Evolutionary conservation across 345 rosid species (phyloP), one percentile per base, ranked within the genome.

Genomic region (Camelina neglecta): DNA sequence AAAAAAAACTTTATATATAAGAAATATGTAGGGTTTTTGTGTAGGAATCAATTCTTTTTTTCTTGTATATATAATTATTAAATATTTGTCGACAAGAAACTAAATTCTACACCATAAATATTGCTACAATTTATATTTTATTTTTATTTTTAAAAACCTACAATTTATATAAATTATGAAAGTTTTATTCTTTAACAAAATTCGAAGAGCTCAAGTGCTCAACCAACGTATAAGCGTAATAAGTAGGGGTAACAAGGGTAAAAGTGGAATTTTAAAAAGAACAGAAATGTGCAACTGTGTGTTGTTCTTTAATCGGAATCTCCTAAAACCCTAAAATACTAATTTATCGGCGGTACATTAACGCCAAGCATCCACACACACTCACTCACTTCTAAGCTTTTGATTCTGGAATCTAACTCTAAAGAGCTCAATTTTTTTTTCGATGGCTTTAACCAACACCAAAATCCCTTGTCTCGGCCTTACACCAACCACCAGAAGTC

Each of bases 381-480:
- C 35, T 12, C 44, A 49, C 60, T 49, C 20, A 20, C 47, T 11
- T 66, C 8, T 39, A 39, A 48, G 78, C 60, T 26, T 39, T 72
- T 2, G 69, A 41, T 57, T 74, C 56, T 65, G 20, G 44, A 18
- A 54, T 67, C 63, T 48, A 26, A 26, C 0, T 26, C 29, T 26
- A 26, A 26, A 48, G 23, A 21, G 8, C 13, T 85, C 73, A 79
- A 61, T 13, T 73, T 13, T 73, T 76, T 76, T 81, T 71, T 72
- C 83, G 4, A 77, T 71, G 76, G 75, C 79, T 61, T 65, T 76
- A 29, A 9, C 67, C 29, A 67, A 67, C 74, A 69, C 60, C 44
- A 51, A 65, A 51, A 38, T 62, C 29, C 66, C 60, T 16, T 69
- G 0, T 53, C 47, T 76, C 35, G 18, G 75, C 33, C 41, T 58